Conservation (phyloP, 176 grass and related monocot species). For the Bolboschoenus planiculmis region DNA sequence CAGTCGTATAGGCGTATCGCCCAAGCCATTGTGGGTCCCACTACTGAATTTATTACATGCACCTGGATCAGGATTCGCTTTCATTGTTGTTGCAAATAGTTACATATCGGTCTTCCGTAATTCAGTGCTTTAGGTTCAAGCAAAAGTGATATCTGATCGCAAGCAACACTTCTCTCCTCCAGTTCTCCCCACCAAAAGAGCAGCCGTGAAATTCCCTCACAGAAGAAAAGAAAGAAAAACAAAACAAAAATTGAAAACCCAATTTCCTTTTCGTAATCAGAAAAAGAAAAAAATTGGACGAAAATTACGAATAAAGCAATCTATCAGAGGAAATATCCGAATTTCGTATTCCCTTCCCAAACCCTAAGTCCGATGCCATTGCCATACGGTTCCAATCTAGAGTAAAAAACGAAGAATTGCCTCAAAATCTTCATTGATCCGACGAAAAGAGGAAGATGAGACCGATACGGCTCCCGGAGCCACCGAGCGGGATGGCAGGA, state of each 20-base stretch:
- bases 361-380: conserved; percentile 12
- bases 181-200: conserved; percentile 2
- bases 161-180: background rate
- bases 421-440: background rate
- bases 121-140: background rate
- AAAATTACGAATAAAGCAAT: background rate
- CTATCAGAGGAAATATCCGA: background rate
- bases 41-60: background rate
- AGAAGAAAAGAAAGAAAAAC: background rate
- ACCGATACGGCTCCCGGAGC: conserved; percentile 81
- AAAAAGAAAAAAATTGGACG: no score
- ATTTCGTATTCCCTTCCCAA: background rate
- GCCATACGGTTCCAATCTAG: background rate
- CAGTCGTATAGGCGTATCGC: background rate
- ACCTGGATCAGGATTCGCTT: background rate
- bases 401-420: background rate
- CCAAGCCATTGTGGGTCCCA: conserved; percentile 1
- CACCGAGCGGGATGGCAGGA: conserved; percentile 44
- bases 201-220: background rate
- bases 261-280: background rate
- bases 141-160: background rate
- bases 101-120: background rate
- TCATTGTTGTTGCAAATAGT: background rate
- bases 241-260: background rate
- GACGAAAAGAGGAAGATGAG: conserved; percentile 37